These are phyloP conservation scores for Biscogniauxia sp. DNA, from an alignment of 2,329 filamentous ascomycete genomes.

Conservation along the genomic window DNA sequence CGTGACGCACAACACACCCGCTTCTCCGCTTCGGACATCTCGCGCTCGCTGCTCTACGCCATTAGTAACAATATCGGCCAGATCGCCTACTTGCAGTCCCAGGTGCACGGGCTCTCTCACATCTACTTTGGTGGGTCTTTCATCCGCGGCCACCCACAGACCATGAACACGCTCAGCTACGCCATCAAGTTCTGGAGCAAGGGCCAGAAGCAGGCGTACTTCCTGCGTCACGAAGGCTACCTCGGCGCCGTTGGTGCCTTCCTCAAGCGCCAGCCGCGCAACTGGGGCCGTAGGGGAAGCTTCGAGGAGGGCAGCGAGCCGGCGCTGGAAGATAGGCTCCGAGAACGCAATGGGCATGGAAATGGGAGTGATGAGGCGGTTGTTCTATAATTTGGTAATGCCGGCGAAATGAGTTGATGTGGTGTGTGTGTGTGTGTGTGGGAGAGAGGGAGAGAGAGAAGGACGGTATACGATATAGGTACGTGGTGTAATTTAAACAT, in stretches of 20 bases:
- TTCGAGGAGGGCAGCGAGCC: constrained; percentile 51
- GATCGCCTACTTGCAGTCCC: constrained; percentile 94
- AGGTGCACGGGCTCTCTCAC: constrained; percentile 84
- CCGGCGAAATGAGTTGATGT: not conserved
- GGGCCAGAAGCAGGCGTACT: constrained; percentile 91
- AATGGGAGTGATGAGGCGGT: not conserved
- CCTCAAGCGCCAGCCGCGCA: constrained; percentile 81
- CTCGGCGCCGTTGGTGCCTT: constrained; percentile 93
- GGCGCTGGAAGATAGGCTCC: constrained; percentile 30
- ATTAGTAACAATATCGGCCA: constrained; percentile 98
- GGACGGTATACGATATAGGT: not conserved
- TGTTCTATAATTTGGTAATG: not conserved
- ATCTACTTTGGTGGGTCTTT: constrained; percentile 99
- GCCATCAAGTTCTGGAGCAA: constrained; percentile 98
- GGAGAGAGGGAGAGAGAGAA: not conserved
- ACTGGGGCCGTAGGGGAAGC: constrained; percentile 85
- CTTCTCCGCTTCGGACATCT: constrained; percentile 83
- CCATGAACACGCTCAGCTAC: constrained; percentile 95
- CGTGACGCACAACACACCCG: constrained; percentile 38
- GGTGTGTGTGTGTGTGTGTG: not conserved
- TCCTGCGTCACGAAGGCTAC: constrained; percentile 92
- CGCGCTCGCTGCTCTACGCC: constrained; percentile 86
- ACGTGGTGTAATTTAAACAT: no score
- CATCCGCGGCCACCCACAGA: constrained; percentile 93
- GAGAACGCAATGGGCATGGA: constrained; percentile 14